Base-by-base conservation (phyloP, 2,329 filamentous ascomycete species). In the Paecilomyces dactylethromorphus region DNA sequence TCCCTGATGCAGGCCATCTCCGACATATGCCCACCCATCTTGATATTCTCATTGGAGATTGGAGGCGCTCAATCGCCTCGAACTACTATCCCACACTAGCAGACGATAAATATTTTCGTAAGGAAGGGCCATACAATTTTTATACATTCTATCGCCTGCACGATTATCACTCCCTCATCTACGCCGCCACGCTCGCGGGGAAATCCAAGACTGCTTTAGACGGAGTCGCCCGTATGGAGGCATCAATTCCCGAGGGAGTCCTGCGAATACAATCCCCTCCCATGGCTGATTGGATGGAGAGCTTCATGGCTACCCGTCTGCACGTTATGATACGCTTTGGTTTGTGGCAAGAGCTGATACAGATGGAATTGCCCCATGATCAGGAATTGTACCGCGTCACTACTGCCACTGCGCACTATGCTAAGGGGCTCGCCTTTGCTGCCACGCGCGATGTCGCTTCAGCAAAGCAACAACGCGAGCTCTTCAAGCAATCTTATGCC, bases 21-120 rank as follows among this genome's bases (percentile, higher is more conserved):
- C 79, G 84, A 21, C 88, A 90, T 66, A 91, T 92, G 89, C 88
- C 89, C 0, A 85, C 84, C 0, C 89, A 92, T 68, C 77, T 91
- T 21, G 88, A 91, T 68, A 82, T 89, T 8, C 79, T 91, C 0
- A 81, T 86, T 21, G 89, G 89, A 21, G 83, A 90, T 64, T 92
- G 90, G 67, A 76, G 81, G 18, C 78, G 79, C 12, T 87, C 87
- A 3, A 84, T 91, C 56, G 75, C 76, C 1, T 86, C 86, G 3
- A 92, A 91, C 68, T 76, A 81, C 1, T 78, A 81, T 21, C 87
- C 88, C 10, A 86, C 88, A 45, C 66, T 73, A 0, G 87, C 87
- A 1, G 88, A 92, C 66, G 82, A 88, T 49, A 84, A 82, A 62
- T 91, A 83, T 66, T 79, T 89, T 2, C 69, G 71, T 0, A 76